Conservation (phyloP, 306 rosid species). For the Rosa rugosa region DNA sequence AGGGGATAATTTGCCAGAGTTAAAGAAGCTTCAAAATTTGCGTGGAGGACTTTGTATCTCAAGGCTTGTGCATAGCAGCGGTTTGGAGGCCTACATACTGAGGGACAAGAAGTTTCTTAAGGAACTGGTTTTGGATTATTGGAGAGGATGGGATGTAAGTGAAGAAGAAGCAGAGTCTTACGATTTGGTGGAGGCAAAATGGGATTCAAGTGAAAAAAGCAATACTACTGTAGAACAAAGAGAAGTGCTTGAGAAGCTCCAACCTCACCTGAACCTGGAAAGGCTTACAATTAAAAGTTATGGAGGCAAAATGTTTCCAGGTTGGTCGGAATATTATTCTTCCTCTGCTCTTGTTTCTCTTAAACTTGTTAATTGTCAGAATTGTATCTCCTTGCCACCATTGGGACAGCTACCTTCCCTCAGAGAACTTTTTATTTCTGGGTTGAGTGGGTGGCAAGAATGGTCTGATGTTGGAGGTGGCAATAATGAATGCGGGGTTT, state of each 20-base stretch:
- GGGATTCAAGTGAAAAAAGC: background rate
- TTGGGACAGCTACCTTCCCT: background rate
- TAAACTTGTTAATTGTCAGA: no score
- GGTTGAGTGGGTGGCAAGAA: no score
- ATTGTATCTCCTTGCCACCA: background rate
- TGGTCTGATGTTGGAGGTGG: no score
- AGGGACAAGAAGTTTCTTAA: background rate
- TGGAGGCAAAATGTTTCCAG: conserved; percentile 10
- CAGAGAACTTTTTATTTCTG: no score
- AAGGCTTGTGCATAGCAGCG: background rate
- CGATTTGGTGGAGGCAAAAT: no score
- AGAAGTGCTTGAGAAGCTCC: background rate
- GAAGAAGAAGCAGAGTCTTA: no score
- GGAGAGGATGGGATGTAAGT: background rate
- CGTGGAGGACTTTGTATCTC: background rate
- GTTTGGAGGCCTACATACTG: conserved; percentile 12
- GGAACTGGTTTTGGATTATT: background rate
- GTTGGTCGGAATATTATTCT: conserved; percentile 6
- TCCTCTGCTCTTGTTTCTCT: no score
- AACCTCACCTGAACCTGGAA: background rate
- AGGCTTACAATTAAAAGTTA: background rate
- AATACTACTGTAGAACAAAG: background rate
- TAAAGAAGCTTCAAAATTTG: no score
- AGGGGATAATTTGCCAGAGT: no score
- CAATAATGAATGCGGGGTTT: no score